Conservation (phyloP, 495 filamentous ascomycete species). For the Filosporella fistucella region DNA sequence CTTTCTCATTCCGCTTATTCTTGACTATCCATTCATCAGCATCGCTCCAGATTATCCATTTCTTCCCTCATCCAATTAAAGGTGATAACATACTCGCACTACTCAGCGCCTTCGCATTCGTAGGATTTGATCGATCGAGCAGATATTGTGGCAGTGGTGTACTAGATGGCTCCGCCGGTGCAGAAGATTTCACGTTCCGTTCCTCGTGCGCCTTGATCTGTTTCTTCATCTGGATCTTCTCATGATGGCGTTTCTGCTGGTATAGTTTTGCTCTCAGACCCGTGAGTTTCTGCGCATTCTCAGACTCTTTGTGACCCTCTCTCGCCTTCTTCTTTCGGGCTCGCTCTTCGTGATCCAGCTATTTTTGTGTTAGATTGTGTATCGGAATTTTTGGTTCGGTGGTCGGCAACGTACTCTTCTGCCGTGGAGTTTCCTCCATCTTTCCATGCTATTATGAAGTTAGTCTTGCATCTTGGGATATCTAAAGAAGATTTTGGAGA, state of each 20-base stretch:
- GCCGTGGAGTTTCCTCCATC: constrained; percentile 69
- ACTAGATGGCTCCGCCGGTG: constrained; percentile 20
- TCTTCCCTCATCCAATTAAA: too few relatives aligned
- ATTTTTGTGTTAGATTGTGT: neutral
- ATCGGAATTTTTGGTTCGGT: neutral
- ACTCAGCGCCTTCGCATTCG: constrained; percentile 83
- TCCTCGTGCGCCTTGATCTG: constrained; percentile 26
- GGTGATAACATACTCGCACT: constrained; percentile 52
- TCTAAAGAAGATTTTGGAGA: neutral
- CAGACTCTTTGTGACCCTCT: constrained; percentile 77
- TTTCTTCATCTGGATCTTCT: constrained; percentile 99
- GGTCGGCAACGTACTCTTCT: constrained; percentile 36
- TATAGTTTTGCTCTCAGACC: constrained; percentile 92
- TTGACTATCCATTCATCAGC: constrained; percentile 46
- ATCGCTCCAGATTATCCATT: neutral
- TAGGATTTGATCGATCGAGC: constrained; percentile 78
- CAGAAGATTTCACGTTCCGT: constrained; percentile 24
- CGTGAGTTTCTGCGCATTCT: constrained; percentile 86
- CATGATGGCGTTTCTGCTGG: constrained; percentile 86
- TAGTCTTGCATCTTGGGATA: neutral
- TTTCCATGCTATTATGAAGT: constrained; percentile 55
- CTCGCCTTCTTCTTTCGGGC: constrained; percentile 81
- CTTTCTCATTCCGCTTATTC: constrained; percentile 80
- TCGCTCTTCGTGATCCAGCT: constrained; percentile 86
- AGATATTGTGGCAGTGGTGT: constrained; percentile 24